Percentiles rank a stretch among this genome's conserved stretches.
Evolutionary conservation across 257 asterid genomes (phyloP).

Genomic region (Forsythia viridissima): DNA sequence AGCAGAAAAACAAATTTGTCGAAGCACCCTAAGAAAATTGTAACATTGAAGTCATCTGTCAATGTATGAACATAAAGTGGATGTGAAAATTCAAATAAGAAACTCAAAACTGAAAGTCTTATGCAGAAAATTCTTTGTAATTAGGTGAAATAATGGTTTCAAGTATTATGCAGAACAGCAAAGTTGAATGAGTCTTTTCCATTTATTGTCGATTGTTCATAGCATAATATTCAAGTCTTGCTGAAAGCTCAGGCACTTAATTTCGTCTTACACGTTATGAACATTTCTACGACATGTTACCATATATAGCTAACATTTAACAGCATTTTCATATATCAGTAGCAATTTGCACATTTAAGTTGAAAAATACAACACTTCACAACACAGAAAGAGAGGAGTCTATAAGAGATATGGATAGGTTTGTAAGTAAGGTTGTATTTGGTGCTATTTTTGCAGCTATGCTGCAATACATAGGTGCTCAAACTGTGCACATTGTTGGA

Average conservation of each 20-base stretch:
- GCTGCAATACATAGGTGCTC: constrained; percentile 30
- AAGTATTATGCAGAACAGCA: too few relatives aligned
- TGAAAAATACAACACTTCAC: background rate
- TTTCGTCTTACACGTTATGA: background rate
- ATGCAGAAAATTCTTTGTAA: background rate
- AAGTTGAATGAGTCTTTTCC: background rate
- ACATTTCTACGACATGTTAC: background rate
- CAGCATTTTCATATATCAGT: background rate
- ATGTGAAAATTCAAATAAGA: background rate
- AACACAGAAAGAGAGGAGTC: background rate
- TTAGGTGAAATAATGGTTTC: background rate
- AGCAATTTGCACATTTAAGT: background rate
- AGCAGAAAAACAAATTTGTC: too few relatives aligned
- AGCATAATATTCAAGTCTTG: background rate
- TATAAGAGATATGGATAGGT: constrained; percentile 16
- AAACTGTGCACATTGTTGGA: constrained; percentile 37
- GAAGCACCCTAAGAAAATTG: too few relatives aligned
- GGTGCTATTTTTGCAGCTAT: constrained; percentile 15
- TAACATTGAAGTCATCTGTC: too few relatives aligned
- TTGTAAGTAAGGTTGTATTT: background rate
- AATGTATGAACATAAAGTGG: too few relatives aligned
- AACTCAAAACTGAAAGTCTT: background rate
- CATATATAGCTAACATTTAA: background rate
- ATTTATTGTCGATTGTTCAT: background rate
- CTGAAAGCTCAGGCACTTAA: background rate